A percentile compares a stretch with the other conserved stretches of the same genome.
These are phyloP conservation scores for Mycena pura DNA, from an alignment of 768 basidiomycete genomes.

Conservation along the genomic window DNA sequence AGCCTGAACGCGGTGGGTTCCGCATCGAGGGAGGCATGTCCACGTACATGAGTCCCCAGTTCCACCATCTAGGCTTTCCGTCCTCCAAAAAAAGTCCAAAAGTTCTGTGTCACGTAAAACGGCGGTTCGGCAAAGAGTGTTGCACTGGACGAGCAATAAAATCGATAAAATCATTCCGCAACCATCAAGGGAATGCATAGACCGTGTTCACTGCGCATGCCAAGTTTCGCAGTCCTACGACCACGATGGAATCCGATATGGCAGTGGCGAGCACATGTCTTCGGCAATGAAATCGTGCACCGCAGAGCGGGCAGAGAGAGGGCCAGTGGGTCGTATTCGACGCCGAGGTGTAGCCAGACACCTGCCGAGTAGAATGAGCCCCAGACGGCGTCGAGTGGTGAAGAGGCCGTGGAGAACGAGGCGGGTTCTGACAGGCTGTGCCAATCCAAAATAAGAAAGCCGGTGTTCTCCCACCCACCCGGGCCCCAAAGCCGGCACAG, in stretches of 20 bases:
- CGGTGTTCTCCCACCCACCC: background rate
- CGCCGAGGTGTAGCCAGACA: background rate
- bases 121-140: background rate
- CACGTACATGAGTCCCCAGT: background rate
- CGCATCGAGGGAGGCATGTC: background rate
- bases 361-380: background rate
- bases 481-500: background rate
- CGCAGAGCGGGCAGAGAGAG: background rate
- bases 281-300: no score
- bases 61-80: background rate
- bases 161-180: no score
- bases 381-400: background rate
- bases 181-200: no score
- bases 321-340: background rate
- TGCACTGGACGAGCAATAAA: no score
- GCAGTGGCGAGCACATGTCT: background rate
- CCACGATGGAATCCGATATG: no score
- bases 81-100: background rate
- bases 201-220: no score
- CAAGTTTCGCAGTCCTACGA: no score
- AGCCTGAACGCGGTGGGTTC: no score
- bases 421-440: background rate
- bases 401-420: conserved; percentile 1
- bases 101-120: background rate
- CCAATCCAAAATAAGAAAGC: no score